Evolutionary conservation across 2,329 filamentous ascomycete species (phyloP).

Genomic region (Cladosporium sp.): DNA sequence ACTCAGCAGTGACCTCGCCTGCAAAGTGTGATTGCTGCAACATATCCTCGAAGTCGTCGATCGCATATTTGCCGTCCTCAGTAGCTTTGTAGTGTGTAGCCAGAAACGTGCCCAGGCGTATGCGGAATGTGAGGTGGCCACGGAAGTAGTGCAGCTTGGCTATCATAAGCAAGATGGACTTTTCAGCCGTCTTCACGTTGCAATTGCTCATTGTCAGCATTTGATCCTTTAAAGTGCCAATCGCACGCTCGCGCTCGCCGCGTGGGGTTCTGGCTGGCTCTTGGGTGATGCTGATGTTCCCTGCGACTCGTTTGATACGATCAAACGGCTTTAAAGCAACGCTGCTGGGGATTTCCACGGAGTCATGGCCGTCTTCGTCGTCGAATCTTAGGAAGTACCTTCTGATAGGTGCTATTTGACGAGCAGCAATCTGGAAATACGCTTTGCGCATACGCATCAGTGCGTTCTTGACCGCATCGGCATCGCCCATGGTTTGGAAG

Average conservation of each 20-base stretch:
- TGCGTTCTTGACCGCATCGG: constrained; percentile 25
- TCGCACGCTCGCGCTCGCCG: background rate
- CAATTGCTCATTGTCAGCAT: background rate
- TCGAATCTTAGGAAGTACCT: constrained; percentile 26
- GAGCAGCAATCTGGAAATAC: constrained; percentile 35
- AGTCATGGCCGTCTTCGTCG: background rate
- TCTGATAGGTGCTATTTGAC: constrained; percentile 21
- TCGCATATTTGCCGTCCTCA: constrained; percentile 20
- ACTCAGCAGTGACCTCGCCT: constrained; percentile 31
- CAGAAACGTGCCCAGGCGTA: constrained; percentile 33
- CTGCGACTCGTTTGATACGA: background rate
- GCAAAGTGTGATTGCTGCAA: constrained; percentile 26
- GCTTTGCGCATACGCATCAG: constrained; percentile 33
- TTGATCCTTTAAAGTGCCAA: background rate
- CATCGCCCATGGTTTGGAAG: constrained; percentile 31
- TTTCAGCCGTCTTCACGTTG: constrained; percentile 6
- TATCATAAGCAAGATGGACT: constrained; percentile 23
- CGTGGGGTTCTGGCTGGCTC: background rate
- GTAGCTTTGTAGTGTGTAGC: constrained; percentile 21
- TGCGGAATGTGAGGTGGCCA: constrained; percentile 30
- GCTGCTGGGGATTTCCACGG: background rate
- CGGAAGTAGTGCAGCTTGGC: constrained; percentile 30
- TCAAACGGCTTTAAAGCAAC: background rate
- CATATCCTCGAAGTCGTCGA: constrained; percentile 31
- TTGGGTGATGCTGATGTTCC: background rate